Conservation (phyloP, 2,329 filamentous ascomycete genomes). For the Fusarium vanettenii region DNA sequence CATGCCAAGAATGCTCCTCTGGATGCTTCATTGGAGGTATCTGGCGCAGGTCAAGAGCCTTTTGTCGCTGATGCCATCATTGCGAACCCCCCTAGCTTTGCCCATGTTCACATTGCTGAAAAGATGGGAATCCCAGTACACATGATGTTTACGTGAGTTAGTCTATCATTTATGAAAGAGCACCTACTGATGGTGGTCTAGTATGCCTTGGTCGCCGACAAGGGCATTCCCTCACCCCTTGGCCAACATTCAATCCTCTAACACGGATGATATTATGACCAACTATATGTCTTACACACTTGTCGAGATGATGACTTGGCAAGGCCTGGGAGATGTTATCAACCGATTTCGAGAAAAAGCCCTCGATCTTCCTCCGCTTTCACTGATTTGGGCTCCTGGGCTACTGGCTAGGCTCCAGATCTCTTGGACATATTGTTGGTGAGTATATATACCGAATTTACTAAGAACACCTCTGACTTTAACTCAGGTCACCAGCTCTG, state of each 20-base stretch:
- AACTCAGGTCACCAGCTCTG: conserved; percentile 72
- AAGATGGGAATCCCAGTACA: conserved; percentile 80
- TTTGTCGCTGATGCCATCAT: conserved; percentile 89
- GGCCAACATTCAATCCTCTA: conserved; percentile 81
- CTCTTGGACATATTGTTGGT: conserved; percentile 93
- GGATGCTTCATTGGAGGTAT: conserved; percentile 47
- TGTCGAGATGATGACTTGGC: conserved; percentile 94
- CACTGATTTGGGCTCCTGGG: conserved; percentile 84
- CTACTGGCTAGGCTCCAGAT: conserved; percentile 80
- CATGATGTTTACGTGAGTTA: conserved; percentile 87
- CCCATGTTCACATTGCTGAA: conserved; percentile 80
- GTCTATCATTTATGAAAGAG: not conserved
- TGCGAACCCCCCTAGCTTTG: conserved; percentile 82
- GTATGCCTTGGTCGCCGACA: conserved; percentile 92
- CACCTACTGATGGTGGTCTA: conserved; percentile 62
- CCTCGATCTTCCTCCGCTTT: conserved; percentile 81
- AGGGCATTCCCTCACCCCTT: conserved; percentile 88
- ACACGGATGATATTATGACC: conserved; percentile 79
- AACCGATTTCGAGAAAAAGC: conserved; percentile 84
- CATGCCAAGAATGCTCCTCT: conserved; percentile 61
- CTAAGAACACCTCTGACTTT: not conserved
- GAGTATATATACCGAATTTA: conserved; percentile 10
- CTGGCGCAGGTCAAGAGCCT: conserved; percentile 61
- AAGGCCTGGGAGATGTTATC: conserved; percentile 90
- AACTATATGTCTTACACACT: conserved; percentile 88